Base-by-base conservation (phyloP, 441 rosid species). In the Biscutella laevigata region DNA sequence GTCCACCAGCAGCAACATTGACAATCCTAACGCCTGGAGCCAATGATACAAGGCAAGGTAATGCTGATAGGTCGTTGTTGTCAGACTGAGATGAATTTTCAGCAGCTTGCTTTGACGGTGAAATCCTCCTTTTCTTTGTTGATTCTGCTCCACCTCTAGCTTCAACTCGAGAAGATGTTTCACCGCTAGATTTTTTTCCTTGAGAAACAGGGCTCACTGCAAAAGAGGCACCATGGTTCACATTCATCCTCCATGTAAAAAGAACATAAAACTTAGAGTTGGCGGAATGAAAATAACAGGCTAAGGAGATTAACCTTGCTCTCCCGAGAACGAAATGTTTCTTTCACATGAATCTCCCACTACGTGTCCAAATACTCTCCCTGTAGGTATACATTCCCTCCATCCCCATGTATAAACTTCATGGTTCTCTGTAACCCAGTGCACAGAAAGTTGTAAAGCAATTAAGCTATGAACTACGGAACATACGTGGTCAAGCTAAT, bases 391-490 rank as follows among this genome's bases (percentile, higher is more conserved):
- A 68, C 99, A 89, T 69, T 94, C 97, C 59, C 77, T 89, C 99
- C 99, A 94, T 32, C 99, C 99, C 99, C 99, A 94, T 10, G 99
- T 89, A 58, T 77, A 89, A 42, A 94, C 88, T 52, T 81, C 94
- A 19, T 82, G 95, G 8, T 24, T 58, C 30, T 77, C 99, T 92
- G 71, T 47, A 40, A 53, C 37, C 33, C 20, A 35, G 0, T 38
- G 48, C 64, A 58, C 51, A 46, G 59, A 2, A 4, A 28, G 12
- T 17, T 7, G 1, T 14, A 11, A 34, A 48, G 6, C 39, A 41
- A 15, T 21, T 4, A 29, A 38, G 10, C 35, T 1, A n/a, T 1
- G 9, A 59, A 36, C 27, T 53, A 28, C 0, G 8, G 47, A 36
- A 22, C 54, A 26, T 3, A 44, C 1, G 30, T 21, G 29, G 6